Evolutionary conservation across 2,329 filamentous ascomycete species (phyloP).

Genomic region (Cadophora sp.): DNA sequence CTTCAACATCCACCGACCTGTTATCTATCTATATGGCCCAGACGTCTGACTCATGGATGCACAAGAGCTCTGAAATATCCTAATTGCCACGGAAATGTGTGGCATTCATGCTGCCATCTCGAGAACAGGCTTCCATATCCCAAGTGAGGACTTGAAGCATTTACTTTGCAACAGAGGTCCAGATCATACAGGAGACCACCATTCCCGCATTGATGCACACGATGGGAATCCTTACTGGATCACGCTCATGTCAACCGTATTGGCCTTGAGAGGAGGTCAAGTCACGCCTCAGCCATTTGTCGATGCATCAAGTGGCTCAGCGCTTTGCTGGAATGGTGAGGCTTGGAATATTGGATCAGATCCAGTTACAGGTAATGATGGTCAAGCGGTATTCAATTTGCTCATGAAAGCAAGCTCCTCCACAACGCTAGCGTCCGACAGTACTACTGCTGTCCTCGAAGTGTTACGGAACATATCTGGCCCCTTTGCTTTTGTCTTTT

Average conservation of each 20-base stretch:
- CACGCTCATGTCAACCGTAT: conserved; percentile 80
- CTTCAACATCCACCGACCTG: background rate
- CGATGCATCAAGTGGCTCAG: conserved; percentile 60
- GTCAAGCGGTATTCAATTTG: conserved; percentile 68
- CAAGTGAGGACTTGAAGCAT: conserved; percentile 49
- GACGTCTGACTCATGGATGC: background rate
- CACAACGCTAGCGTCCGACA: conserved; percentile 28
- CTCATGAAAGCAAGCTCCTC: conserved; percentile 52
- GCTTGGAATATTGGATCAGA: conserved; percentile 77
- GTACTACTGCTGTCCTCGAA: conserved; percentile 51
- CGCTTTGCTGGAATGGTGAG: conserved; percentile 97
- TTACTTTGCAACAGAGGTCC: conserved; percentile 64
- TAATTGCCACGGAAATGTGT: conserved; percentile 55
- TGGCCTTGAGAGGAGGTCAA: conserved; percentile 82
- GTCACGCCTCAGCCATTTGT: conserved; percentile 77
- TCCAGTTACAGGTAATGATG: conserved; percentile 78
- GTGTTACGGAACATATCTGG: conserved; percentile 71
- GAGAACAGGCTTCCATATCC: conserved; percentile 39
- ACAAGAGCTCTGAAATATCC: background rate
- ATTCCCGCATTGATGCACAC: conserved; percentile 41
- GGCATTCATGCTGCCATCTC: conserved; percentile 64
- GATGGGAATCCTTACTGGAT: conserved; percentile 52
- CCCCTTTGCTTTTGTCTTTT: conserved; percentile 89
- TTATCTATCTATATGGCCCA: background rate
- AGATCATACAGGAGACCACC: conserved; percentile 59